A percentile compares a stretch with the other conserved stretches of the same genome.
Conservation (phyloP, 2,329 filamentous ascomycete species). For the Verticillium nonalfalfae region DNA sequence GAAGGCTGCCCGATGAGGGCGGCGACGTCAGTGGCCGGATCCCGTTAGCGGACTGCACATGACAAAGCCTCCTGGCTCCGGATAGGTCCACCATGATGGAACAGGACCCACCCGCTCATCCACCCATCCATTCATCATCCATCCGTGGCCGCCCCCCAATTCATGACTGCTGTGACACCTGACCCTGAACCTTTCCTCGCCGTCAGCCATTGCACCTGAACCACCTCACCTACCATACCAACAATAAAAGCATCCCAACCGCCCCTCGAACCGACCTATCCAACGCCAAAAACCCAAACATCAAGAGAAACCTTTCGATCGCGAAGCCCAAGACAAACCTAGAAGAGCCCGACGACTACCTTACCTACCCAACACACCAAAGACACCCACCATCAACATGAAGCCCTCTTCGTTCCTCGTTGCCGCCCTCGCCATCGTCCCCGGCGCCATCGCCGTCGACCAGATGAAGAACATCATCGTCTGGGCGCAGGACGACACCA, state of each 20-base stretch:
- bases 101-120: background rate
- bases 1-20: background rate
- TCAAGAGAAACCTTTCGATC: background rate
- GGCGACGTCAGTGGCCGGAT: background rate
- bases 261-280: background rate
- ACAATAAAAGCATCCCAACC: background rate
- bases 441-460: slow-evolving; percentile 57
- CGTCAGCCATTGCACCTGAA: background rate
- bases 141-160: background rate
- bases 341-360: background rate
- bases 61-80: background rate
- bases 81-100: background rate
- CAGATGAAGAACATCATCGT: slow-evolving; percentile 70
- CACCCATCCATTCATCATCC: background rate
- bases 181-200: background rate
- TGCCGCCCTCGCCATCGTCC: slow-evolving; percentile 49
- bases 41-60: background rate
- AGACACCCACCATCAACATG: slow-evolving; percentile 42
- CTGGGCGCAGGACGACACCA: slow-evolving; percentile 63
- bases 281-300: background rate
- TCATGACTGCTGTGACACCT: background rate
- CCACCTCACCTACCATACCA: background rate
- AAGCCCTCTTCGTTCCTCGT: slow-evolving; percentile 50
- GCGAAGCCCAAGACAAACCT: background rate
- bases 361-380: background rate